Percentiles rank a stretch among this genome's conserved stretches.
Evolutionary conservation across 2,329 filamentous ascomycete species (phyloP).

Genomic region (Diaporthe sp.): DNA sequence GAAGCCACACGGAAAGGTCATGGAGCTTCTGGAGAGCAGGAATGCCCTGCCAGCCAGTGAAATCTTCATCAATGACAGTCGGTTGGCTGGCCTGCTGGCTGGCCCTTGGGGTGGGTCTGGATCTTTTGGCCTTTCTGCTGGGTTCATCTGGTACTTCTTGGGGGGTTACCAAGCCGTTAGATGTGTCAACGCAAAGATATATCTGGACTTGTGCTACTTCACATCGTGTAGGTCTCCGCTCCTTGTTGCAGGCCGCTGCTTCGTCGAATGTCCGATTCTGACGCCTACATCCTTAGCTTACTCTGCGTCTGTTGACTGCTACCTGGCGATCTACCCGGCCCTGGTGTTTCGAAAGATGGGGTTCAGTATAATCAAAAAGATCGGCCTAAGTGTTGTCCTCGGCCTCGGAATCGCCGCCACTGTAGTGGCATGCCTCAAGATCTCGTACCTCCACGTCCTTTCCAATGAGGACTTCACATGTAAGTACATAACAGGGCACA

Average conservation of each 20-base stretch:
- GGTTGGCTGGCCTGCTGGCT: no score
- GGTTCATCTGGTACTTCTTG: no score
- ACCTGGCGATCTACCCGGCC: background rate
- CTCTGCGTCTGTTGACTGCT: slow-evolving; percentile 1
- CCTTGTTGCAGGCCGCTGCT: accelerated
- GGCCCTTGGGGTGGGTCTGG: no score
- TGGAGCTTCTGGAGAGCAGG: no score
- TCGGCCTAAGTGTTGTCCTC: background rate
- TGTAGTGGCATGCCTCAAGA: slow-evolving; percentile 6
- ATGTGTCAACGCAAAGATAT: background rate
- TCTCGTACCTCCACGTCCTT: background rate
- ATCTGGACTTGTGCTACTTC: background rate
- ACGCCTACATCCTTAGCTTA: background rate
- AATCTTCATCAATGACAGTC: no score
- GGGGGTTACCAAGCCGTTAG: no score
- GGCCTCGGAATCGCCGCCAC: background rate
- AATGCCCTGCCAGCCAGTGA: no score
- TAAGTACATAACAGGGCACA: background rate
- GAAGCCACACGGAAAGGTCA: no score
- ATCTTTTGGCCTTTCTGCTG: no score
- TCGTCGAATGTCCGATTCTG: background rate
- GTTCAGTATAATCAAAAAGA: background rate
- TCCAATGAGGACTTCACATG: background rate
- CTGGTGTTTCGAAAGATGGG: background rate
- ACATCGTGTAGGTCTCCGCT: background rate